Base-by-base conservation (phyloP, 2,329 filamentous ascomycete species). In the Penicillium fuscoglaucum region DNA sequence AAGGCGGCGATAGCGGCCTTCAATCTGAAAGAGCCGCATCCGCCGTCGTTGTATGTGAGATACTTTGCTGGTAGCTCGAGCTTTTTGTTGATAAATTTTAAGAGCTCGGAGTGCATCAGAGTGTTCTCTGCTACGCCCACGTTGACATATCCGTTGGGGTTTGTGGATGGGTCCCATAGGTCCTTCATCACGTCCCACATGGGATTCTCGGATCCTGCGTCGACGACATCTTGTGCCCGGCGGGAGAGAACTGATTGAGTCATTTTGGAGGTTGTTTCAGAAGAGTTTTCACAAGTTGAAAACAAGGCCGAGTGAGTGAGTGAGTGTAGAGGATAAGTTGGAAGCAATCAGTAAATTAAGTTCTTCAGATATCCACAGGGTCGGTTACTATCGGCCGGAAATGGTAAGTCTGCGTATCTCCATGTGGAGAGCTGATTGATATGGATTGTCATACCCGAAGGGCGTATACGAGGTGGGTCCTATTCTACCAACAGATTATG, bases 81-180 rank as follows among this genome's bases (percentile, higher is more conserved):
- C 45, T 77, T 76, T 2, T 64, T 62, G 62, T 80, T 77, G 31
- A 72, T 51, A 79, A 79, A 79, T 21, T 76, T 64, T 2, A 75
- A 67, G 3, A 84, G 72, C 3, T 72, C 65, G 19, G 75, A 64
- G 55, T 83, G 81, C 81, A 84, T 82, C 43, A 84, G 74, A 0
- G 70, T 68, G 64, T 84, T 84, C 66, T 84, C 82, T 6, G 82
- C 82, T 1, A 84, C 72, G 1, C 81, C 82, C 0, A 84, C 73
- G 57, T 78, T 82, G 33, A 83, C 70, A 59, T 78, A 82, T 28
- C 82, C 82, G 15, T 69, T 62, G 0, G 69, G 69, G 41, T 71
- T 71, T 19, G 57, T 65, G 2, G 58, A 19, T n/a, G 76, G 73
- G 53, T 80, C 63, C 73, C 76, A 84, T 6, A 77, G 67, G 60